Evolutionary conservation across 192 early-diverging fungal species (phyloP), one percentile per base, ranked within the genome.

Genomic region (Allomyces macrogynus): DNA sequence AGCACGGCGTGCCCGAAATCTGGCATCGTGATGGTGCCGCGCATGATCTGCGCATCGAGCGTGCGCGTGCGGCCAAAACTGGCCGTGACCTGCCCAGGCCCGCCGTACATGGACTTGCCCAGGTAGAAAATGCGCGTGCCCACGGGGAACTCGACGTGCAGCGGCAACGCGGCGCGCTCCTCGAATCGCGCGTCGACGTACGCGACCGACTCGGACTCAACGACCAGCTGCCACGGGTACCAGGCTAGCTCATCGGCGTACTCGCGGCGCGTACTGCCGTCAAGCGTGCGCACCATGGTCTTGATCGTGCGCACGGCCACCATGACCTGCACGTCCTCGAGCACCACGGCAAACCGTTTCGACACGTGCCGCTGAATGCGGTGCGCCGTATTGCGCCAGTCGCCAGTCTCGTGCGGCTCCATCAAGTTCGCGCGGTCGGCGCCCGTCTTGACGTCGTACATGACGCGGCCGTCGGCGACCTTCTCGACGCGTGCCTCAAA

Each of bases 71-170:
- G 66, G 3, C 75, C 70, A 1, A 70, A 49, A 66, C 89, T 79
- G 0, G 80, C 83, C 64, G 77, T 72, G 23, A 97, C 84, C 22
- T 81, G 80, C 10, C 77, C 86, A 2, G 78, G 75, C 16, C 78
- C 70, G 57, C 95, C 95, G 66, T 91, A 95, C 61, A 82, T 76
- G 4, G 73, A 71, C 61, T 71, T 70, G 11, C 87, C 89, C 63
- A 97, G 71, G 72, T 92, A 93, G 70, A 95, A 93, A 4, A 91
- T 84, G 22, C 77, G 75, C 4, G 81, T 81, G 3, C 70, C 68
- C 12, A 85, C 14, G 11, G 89, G 90, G 66, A 87, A 91, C 63
- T 89, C 89, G 23, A 77, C 76, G 1, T 75, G 74, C 0, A 92
- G 67, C 3, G 85, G 77, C 20, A 76, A 67, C 16, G 93, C 77